Conservation (phyloP, 306 rosid species). For the Senna siamea region DNA sequence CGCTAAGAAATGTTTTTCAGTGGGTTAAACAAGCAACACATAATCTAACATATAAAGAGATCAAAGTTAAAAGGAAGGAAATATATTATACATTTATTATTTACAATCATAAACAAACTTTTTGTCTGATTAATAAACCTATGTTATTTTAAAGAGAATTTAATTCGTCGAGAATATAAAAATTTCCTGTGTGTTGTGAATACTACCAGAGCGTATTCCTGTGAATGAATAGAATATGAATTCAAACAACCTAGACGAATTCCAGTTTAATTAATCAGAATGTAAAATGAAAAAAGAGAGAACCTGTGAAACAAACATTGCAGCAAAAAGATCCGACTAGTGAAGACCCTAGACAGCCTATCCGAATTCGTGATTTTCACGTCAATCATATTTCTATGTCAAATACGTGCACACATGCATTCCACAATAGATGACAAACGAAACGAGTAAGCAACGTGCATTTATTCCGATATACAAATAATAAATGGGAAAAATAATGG, state of each 20-base stretch:
- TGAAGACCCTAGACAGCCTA: no score
- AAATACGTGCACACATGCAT: neutral
- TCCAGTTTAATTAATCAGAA: neutral
- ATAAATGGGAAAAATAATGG: no score
- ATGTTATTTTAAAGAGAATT: neutral
- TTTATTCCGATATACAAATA: no score
- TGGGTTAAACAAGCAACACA: neutral
- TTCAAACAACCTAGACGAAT: slow-evolving; percentile 9
- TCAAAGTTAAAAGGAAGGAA: neutral
- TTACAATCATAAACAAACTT: no score
- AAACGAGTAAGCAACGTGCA: neutral
- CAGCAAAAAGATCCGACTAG: no score
- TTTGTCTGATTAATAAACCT: no score
- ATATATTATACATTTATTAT: neutral
- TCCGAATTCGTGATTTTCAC: neutral
- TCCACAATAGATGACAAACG: neutral
- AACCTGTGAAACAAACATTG: no score
- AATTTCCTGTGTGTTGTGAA: no score
- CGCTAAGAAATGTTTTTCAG: neutral
- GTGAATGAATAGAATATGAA: slow-evolving; percentile 14
- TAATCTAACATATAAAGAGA: neutral
- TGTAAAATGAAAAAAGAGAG: no score
- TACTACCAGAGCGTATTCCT: neutral
- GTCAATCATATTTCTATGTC: neutral
- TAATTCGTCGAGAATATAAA: neutral